Percentiles rank a stretch among this genome's conserved stretches.
Conservation (phyloP, 106 monocot species). For the Allium sativum region DNA sequence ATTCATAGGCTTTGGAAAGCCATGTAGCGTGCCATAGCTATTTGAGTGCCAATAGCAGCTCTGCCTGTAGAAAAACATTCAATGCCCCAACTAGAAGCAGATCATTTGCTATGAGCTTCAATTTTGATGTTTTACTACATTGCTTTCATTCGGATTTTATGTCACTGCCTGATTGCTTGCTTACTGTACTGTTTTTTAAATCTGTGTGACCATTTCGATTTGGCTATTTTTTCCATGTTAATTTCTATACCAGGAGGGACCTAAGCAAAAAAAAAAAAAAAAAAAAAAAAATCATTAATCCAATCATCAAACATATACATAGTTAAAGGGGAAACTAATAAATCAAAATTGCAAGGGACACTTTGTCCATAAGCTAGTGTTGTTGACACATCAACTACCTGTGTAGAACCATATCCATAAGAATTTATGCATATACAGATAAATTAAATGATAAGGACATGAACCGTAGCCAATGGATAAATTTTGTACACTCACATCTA, state of each 20-base stretch:
- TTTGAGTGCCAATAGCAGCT: constrained; percentile 46
- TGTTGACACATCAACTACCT: no score
- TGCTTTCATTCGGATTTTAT: not conserved
- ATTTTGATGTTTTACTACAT: constrained; percentile 28
- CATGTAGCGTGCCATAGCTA: constrained; percentile 78
- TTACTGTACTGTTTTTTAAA: constrained; percentile 1
- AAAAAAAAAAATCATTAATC: not conserved
- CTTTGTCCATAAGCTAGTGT: no score
- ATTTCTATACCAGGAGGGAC: constrained; percentile 41
- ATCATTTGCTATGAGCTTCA: constrained; percentile 55
- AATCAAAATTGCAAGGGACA: no score
- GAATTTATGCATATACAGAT: no score
- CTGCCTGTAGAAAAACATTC: constrained; percentile 58
- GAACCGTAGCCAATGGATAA: no score
- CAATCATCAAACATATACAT: not conserved
- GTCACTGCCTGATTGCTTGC: not conserved
- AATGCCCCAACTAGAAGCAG: constrained; percentile 69
- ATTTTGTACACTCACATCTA: no score
- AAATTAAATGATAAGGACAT: no score
- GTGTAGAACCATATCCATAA: no score
- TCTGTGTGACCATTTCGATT: not conserved
- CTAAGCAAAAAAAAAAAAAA: constrained; percentile 32
- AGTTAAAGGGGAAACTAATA: no score
- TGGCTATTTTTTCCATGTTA: constrained; percentile 9
- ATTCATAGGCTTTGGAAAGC: no score